Conservation (phyloP, 2,329 filamentous ascomycete species). For the Scopulariopsis brevicaulis region DNA sequence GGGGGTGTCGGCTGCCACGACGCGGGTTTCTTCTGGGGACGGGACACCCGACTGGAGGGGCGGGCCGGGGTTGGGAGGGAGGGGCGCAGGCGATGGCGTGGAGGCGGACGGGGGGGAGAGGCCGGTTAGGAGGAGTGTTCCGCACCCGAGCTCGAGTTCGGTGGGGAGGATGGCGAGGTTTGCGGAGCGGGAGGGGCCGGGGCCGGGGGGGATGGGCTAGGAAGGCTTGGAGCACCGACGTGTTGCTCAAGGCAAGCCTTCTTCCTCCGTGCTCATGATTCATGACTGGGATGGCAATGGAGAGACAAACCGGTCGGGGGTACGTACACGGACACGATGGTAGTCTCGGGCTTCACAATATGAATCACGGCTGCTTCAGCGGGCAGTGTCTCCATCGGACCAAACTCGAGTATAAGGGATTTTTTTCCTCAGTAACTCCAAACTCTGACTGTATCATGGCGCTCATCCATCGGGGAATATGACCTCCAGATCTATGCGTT, state of each 20-base stretch:
- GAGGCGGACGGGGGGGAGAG: not conserved
- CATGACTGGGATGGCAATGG: not conserved
- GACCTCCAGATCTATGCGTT: not conserved
- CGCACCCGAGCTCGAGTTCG: conserved; percentile 1
- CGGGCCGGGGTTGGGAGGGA: too few species aligned
- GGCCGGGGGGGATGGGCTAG: not conserved
- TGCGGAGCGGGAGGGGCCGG: conserved; percentile 1
- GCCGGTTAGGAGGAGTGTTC: conserved; percentile 3
- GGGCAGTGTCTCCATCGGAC: not conserved
- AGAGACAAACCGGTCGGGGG: not conserved
- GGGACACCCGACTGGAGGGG: not conserved
- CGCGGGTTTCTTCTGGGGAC: not conserved
- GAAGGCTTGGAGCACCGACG: not conserved
- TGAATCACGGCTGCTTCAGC: too few species aligned
- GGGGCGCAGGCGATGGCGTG: too few species aligned
- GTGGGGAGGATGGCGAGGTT: conserved; percentile 3
- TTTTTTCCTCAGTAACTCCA: not conserved
- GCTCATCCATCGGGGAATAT: not conserved
- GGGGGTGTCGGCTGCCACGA: conserved; percentile 2
- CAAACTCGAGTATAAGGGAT: not conserved
- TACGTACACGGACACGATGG: not conserved
- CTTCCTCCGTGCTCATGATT: not conserved
- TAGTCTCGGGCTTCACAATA: not conserved
- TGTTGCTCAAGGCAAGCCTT: not conserved
- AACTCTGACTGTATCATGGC: not conserved